Percentiles rank a stretch among this genome's conserved stretches.
Evolutionary conservation across 2,329 filamentous ascomycete species (phyloP).

Genomic region (Pseudogymnoascus sp.): DNA sequence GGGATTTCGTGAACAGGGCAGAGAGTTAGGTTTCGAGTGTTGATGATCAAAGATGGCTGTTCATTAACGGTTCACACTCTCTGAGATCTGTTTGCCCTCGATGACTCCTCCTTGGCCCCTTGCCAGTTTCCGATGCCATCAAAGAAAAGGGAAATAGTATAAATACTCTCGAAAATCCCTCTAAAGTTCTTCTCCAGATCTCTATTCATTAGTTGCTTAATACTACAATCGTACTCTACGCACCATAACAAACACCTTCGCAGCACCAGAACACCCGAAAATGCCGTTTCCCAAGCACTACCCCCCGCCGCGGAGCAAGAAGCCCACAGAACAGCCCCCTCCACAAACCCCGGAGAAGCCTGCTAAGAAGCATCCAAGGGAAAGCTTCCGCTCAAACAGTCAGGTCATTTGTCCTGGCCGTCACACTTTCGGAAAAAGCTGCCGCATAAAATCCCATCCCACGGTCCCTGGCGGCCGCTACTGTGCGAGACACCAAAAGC

Average conservation of each 20-base stretch:
- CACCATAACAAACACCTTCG: neutral
- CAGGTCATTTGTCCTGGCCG: neutral
- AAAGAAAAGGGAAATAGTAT: neutral
- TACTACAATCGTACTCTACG: neutral
- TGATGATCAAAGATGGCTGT: neutral
- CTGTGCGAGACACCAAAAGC: neutral
- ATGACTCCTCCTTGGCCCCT: neutral
- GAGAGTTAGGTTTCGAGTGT: neutral
- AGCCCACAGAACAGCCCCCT: neutral
- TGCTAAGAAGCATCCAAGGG: neutral
- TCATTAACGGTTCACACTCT: neutral
- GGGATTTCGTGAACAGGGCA: neutral
- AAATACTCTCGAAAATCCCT: neutral
- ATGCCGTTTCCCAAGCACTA: neutral
- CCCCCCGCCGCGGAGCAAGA: neutral
- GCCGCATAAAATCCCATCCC: neutral
- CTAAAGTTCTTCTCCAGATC: neutral
- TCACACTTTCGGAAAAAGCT: neutral
- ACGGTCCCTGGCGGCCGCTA: neutral
- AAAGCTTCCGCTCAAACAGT: neutral
- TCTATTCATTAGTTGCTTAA: neutral
- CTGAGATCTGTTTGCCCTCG: neutral
- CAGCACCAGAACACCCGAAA: neutral
- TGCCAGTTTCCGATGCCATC: neutral
- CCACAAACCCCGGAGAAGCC: no score